These are phyloP conservation scores for Daldinia grandis DNA, from an alignment of 495 filamentous ascomycete genomes.

Conservation along the genomic window DNA sequence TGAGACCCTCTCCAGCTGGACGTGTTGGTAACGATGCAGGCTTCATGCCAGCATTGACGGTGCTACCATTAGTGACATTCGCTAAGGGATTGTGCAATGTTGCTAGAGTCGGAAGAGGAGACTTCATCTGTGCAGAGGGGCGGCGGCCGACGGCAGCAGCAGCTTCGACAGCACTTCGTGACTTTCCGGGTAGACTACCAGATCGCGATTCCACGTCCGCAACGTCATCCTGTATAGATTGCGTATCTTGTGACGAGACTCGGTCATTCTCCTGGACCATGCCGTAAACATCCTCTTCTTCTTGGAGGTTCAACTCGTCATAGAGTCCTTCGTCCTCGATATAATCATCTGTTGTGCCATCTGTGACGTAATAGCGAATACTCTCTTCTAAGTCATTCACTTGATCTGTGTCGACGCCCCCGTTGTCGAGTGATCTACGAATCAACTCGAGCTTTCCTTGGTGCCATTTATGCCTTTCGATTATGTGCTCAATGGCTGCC, in stretches of 20 bases:
- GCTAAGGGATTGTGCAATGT: constrained; percentile 78
- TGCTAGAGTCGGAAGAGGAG: constrained; percentile 87
- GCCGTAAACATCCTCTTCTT: constrained; percentile 86
- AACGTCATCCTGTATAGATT: constrained; percentile 87
- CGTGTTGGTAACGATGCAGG: constrained; percentile 87
- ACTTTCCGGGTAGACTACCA: constrained; percentile 60
- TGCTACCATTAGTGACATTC: constrained; percentile 67
- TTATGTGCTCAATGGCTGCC: constrained; percentile 80
- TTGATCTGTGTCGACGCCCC: constrained; percentile 82
- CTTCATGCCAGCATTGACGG: constrained; percentile 72
- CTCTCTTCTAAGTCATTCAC: constrained; percentile 88
- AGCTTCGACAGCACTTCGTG: constrained; percentile 61
- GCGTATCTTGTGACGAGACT: constrained; percentile 92
- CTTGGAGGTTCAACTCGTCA: constrained; percentile 90
- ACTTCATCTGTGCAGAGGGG: constrained; percentile 91
- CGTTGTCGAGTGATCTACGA: constrained; percentile 89
- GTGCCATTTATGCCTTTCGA: constrained; percentile 97
- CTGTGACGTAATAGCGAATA: constrained; percentile 94
- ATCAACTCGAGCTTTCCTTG: constrained; percentile 91
- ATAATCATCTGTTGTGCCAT: constrained; percentile 86
- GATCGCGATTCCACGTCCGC: constrained; percentile 68
- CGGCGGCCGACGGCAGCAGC: constrained; percentile 66
- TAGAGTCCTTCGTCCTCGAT: constrained; percentile 91
- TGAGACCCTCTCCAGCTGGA: constrained; percentile 86
- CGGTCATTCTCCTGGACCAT: constrained; percentile 83